Evolutionary conservation across 2,329 filamentous ascomycete species (phyloP).

Genomic region (Aspergillus neoniger): DNA sequence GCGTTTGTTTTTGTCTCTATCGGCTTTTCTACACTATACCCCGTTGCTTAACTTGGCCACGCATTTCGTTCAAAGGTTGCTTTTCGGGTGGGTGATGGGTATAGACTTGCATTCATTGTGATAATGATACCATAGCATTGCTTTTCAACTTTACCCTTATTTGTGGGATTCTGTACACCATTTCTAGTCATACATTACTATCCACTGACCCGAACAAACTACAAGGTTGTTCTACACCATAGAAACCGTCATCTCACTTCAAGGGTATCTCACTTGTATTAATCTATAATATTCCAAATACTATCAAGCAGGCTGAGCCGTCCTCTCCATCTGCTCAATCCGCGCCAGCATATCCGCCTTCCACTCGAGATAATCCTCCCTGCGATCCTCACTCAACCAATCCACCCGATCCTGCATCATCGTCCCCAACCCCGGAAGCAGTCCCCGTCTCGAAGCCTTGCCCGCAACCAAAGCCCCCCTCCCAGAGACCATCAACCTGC

Average conservation of each 20-base stretch:
- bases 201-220: neutral
- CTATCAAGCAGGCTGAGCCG: neutral
- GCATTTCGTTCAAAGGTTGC: neutral
- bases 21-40: conserved; percentile 1
- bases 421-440: conserved; percentile 51
- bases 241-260: neutral
- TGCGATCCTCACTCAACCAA: conserved; percentile 48
- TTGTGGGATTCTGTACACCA: conserved; percentile 13
- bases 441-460: conserved; percentile 33
- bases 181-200: neutral
- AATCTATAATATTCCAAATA: neutral
- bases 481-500: conserved; percentile 21
- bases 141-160: neutral
- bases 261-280: conserved; percentile 14
- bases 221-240: neutral
- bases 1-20: neutral
- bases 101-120: conserved; percentile 16
- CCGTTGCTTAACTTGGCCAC: neutral
- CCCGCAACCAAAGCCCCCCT: conserved; percentile 15
- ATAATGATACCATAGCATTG: neutral
- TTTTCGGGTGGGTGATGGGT: conserved; percentile 5
- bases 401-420: conserved; percentile 55
- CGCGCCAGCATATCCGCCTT: conserved; percentile 44
- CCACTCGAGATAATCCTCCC: conserved; percentile 46
- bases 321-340: conserved; percentile 37